Evolutionary conservation across 139 green algal genomes (phyloP).

Genomic region (Coelastrella sp.): DNA sequence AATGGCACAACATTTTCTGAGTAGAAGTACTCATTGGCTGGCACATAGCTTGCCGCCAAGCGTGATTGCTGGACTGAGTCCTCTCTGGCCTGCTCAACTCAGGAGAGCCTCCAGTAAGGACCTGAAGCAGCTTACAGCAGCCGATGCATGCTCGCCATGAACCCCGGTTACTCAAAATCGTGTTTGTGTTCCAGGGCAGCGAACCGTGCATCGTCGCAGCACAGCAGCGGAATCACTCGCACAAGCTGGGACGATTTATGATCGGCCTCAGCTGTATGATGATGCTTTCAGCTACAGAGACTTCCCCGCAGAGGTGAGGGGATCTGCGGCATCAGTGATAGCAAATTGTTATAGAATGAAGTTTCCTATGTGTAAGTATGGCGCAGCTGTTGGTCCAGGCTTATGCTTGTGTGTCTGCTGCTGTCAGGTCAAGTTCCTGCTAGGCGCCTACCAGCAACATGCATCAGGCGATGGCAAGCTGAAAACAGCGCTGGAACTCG

Average conservation of each 20-base stretch:
- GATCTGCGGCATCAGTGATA: neutral
- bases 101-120: neutral
- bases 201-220: neutral
- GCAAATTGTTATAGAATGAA: no score
- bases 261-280: conserved; percentile 68
- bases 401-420: neutral
- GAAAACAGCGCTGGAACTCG: conserved; percentile 57
- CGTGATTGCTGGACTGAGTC: neutral
- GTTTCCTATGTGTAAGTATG: neutral
- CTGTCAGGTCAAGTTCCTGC: conserved; percentile 56
- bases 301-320: conserved; percentile 63
- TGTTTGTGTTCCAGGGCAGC: neutral
- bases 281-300: conserved; percentile 69
- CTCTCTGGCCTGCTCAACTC: neutral
- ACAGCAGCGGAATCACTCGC: neutral
- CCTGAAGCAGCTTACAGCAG: no score
- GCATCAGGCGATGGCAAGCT: conserved; percentile 26
- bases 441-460: conserved; percentile 56
- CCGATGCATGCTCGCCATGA: no score
- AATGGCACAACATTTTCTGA: neutral
- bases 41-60: neutral
- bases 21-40: neutral
- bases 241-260: conserved; percentile 55
- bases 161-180: no score
- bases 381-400: neutral